These are phyloP conservation scores for Phyllosticta ampelicida DNA, from an alignment of 2,329 filamentous ascomycete genomes.

Conservation along the genomic window DNA sequence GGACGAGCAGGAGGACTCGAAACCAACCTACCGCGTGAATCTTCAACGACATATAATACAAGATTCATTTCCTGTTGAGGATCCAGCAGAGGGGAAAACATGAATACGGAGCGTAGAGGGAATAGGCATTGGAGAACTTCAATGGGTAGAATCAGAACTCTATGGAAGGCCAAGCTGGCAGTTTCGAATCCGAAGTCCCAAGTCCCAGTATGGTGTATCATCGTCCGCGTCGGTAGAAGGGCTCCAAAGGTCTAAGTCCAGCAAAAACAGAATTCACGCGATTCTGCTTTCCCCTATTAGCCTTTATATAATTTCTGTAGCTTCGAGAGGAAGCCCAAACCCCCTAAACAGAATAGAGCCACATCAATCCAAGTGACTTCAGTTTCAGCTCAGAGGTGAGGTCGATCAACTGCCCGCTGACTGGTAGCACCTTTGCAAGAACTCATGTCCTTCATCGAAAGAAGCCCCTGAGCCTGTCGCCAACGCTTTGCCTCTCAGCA, in stretches of 20 bases:
- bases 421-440: background rate
- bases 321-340: too few relatives aligned
- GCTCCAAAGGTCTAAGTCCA: too few relatives aligned
- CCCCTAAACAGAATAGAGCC: background rate
- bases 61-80: background rate
- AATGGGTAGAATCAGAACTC: background rate
- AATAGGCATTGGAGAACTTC: background rate
- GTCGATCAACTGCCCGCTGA: background rate
- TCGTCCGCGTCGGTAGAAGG: too few relatives aligned
- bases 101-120: background rate
- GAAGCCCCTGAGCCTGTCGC: conserved; percentile 4
- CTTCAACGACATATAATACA: background rate
- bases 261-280: too few relatives aligned
- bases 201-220: too few relatives aligned
- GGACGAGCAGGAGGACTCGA: background rate
- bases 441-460: background rate
- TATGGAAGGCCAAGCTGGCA: background rate
- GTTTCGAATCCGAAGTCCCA: too few relatives aligned
- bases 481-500: conserved; percentile 2
- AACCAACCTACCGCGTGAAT: background rate
- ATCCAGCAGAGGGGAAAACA: background rate
- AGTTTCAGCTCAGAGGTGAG: background rate
- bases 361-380: background rate
- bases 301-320: too few relatives aligned
- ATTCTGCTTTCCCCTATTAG: too few relatives aligned